Percentiles rank a stretch among this genome's conserved stretches.
Conservation (phyloP, 805 yeast genomes). For the Monosporozyma aerobia region DNA sequence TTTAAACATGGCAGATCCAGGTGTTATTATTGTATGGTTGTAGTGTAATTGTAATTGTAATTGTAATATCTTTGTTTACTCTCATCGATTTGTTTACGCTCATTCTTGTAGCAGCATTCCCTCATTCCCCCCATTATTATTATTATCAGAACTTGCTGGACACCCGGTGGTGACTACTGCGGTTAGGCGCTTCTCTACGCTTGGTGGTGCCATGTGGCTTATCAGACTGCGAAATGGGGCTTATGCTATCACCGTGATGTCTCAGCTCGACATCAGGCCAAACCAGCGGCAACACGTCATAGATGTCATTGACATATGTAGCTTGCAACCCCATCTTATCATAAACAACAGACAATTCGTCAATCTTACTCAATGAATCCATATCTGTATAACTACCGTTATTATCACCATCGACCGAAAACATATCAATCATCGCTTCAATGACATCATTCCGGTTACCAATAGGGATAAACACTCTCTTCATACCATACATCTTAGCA, state of each 20-base stretch:
- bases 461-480: slow-evolving; percentile 80
- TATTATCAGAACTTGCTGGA: too few relatives aligned
- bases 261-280: slow-evolving; percentile 38
- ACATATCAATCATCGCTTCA: slow-evolving; percentile 40
- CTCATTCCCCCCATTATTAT: too few relatives aligned
- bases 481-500: slow-evolving; percentile 87
- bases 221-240: too few relatives aligned
- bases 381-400: neutral
- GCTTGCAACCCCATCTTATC: slow-evolving; percentile 51
- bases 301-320: slow-evolving; percentile 62
- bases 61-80: too few relatives aligned
- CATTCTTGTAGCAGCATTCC: too few relatives aligned
- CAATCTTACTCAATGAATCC: neutral
- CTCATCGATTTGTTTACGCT: too few relatives aligned
- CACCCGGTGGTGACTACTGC: too few relatives aligned
- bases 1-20: too few relatives aligned
- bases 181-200: too few relatives aligned
- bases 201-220: too few relatives aligned
- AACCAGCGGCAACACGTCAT: slow-evolving; percentile 64
- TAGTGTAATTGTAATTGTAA: too few relatives aligned
- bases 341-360: slow-evolving; percentile 20
- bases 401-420: slow-evolving; percentile 6
- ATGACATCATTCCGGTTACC: slow-evolving; percentile 78
- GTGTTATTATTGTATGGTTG: too few relatives aligned
- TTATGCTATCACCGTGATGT: neutral